A percentile compares a stretch with the other conserved stretches of the same genome.
Conservation (phyloP, 2,329 filamentous ascomycete species). For the Beauveria pseudobassiana region DNA sequence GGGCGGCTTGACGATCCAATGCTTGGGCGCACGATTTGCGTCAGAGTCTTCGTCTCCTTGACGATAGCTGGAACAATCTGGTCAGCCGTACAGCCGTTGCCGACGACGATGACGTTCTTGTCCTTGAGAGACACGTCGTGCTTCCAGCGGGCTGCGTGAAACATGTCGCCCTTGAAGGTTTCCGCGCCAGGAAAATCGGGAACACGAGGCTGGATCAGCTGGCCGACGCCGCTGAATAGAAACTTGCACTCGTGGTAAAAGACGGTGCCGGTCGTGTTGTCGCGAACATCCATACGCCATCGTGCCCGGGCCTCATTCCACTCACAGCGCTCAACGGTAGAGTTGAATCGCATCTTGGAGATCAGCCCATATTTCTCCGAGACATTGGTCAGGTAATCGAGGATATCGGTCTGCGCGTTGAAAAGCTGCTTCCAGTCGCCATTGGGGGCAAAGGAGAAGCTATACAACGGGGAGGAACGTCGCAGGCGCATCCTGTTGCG, state of each 20-base stretch:
- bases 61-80: conserved; percentile 43
- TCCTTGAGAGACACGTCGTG: conserved; percentile 37
- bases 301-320: conserved; percentile 28
- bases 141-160: conserved; percentile 51
- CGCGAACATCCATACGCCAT: conserved; percentile 27
- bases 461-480: conserved; percentile 55
- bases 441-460: conserved; percentile 53
- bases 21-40: conserved; percentile 35
- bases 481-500: conserved; percentile 38
- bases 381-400: conserved; percentile 45
- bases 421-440: conserved; percentile 52
- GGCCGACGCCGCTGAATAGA: conserved; percentile 29
- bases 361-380: conserved; percentile 37
- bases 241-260: conserved; percentile 32
- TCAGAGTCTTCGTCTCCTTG: conserved; percentile 25
- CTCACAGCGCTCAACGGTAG: conserved; percentile 29
- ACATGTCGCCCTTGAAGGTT: conserved; percentile 43
- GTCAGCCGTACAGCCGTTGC: conserved; percentile 46
- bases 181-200: conserved; percentile 40
- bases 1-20: conserved; percentile 33
- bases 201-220: conserved; percentile 25
- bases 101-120: conserved; percentile 46
- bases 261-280: conserved; percentile 17
- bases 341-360: conserved; percentile 31
- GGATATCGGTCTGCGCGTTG: conserved; percentile 48